Evolutionary conservation across 441 rosid species (phyloP).

Genomic region (Theobroma grandiflorum): DNA sequence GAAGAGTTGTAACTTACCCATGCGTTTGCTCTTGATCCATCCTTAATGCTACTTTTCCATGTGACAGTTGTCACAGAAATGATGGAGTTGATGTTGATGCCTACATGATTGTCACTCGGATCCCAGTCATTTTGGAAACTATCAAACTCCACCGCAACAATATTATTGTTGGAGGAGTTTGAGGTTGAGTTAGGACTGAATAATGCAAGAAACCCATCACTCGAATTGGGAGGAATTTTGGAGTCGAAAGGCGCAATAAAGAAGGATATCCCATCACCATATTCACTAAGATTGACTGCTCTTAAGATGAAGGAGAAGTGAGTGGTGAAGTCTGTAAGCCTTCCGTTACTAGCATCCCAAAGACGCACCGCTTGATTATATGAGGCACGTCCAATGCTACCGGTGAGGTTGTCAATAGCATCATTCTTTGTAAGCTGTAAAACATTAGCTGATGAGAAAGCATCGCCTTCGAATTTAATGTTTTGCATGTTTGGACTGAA

Average conservation of each 20-base stretch:
- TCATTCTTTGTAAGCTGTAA: slow-evolving; percentile 57
- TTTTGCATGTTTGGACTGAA: slow-evolving; percentile 45
- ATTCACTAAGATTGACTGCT: slow-evolving; percentile 1
- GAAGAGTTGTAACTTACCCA: slow-evolving; percentile 61
- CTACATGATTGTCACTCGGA: slow-evolving; percentile 53
- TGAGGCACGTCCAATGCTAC: slow-evolving; percentile 56
- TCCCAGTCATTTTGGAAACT: slow-evolving; percentile 49
- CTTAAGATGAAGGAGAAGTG: slow-evolving; percentile 51
- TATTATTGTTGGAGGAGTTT: slow-evolving; percentile 32
- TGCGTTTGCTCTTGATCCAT: slow-evolving; percentile 49
- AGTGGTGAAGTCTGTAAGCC: slow-evolving; percentile 54
- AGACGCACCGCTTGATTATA: slow-evolving; percentile 49
- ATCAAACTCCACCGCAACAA: slow-evolving; percentile 68
- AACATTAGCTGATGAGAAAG: slow-evolving; percentile 32
- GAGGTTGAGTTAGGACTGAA: slow-evolving; percentile 31
- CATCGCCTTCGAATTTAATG: slow-evolving; percentile 60
- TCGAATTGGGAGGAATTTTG: slow-evolving; percentile 45
- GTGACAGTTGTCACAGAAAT: slow-evolving; percentile 35
- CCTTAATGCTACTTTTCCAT: slow-evolving; percentile 51
- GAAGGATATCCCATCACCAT: slow-evolving; percentile 61
- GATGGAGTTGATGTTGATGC: slow-evolving; percentile 57
- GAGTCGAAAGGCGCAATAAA: slow-evolving; percentile 53
- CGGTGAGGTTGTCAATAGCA: slow-evolving; percentile 26
- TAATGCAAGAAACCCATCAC: slow-evolving; percentile 53
- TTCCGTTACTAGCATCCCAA: slow-evolving; percentile 51